Evolutionary conservation across 768 basidiomycete genomes (phyloP), one percentile per base, ranked within the genome.

Genomic region (Brasilioporus rufonigricans): DNA sequence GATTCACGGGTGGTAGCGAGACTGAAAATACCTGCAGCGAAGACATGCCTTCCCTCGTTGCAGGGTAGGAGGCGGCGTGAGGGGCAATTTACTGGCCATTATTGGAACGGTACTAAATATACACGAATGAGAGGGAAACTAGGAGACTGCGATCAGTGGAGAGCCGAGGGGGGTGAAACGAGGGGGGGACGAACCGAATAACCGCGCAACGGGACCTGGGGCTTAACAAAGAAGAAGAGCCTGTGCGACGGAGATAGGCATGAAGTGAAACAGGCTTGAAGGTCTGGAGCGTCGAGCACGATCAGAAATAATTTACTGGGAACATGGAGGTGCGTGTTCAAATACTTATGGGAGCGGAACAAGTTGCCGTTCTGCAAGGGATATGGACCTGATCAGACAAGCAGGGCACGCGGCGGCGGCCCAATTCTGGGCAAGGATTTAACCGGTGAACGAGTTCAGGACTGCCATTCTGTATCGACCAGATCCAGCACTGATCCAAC

Each of bases 41-140:
- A 87, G 75, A 74, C 85, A 87, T 49, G 85, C 85, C 70, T 85
- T 86, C 33, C 85, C 85, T 61, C 85, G 74, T 72, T 86, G 85
- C 21, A 87, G 71, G 58, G 84, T 74, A 24, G 73, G 63, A 10
- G 66, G 64, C 11, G 66, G 66, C 23, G 68, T 65, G 69, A 51
- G 36, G 40, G 64, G 58, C 23, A 57, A 43, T 62, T 66, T 72
- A 48, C 52, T 71, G 58, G 71, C 69, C 71, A 72, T 72, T 71
- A 71, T 70, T 53, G 70, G 61, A 64, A 67, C 29, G 57, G 26
- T 57, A 65, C 67, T 73, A 72, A 73, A 73, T 72, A 71, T 73
- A 71, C 69, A 64, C 57, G 61, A 58, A 60, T 13, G 54, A 50
- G 52, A 61, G 53, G 38, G 60, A 57, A 58, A n/a, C 67, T 71